phyloP scores from a whole-genome alignment of 2,329 filamentous ascomycete species.

The Nigrospora oryzae region DNA sequence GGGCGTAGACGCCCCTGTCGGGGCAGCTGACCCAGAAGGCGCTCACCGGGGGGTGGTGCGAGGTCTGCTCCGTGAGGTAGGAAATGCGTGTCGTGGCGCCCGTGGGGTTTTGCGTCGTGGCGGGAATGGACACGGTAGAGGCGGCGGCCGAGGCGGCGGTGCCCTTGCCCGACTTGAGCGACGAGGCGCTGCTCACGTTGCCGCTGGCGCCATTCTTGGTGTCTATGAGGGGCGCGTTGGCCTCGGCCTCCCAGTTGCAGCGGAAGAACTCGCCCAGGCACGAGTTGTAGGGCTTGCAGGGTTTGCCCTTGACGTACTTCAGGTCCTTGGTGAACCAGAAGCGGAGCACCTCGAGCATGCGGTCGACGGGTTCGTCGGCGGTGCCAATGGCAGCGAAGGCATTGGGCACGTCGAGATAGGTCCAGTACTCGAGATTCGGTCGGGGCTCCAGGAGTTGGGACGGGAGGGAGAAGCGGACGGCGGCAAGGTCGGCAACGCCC shows the following conservation, averaged over 20 bases:
- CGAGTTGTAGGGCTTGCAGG: constrained; percentile 98
- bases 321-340: constrained; percentile 99
- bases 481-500: constrained; percentile 89
- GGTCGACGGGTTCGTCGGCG: constrained; percentile 82
- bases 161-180: constrained; percentile 33
- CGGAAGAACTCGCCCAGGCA: constrained; percentile 95
- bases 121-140: constrained; percentile 43
- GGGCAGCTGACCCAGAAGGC: constrained; percentile 92
- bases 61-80: constrained; percentile 95
- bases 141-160: constrained; percentile 30
- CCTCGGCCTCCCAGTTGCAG: constrained; percentile 93
- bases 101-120: constrained; percentile 30
- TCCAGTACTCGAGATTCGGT: constrained; percentile 98
- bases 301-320: constrained; percentile 97
- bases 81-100: constrained; percentile 66
- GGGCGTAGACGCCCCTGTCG: constrained; percentile 77
- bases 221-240: constrained; percentile 60
- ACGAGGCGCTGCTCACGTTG: constrained; percentile 35
- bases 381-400: constrained; percentile 79
- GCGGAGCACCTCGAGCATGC: constrained; percentile 87
- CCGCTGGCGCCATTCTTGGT: constrained; percentile 29
- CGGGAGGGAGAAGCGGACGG: constrained; percentile 91
- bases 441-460: constrained; percentile 93
- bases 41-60: constrained; percentile 93
- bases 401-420: constrained; percentile 91